Conservation (phyloP, 768 basidiomycete genomes). For the Mrakia hoshinonis region DNA sequence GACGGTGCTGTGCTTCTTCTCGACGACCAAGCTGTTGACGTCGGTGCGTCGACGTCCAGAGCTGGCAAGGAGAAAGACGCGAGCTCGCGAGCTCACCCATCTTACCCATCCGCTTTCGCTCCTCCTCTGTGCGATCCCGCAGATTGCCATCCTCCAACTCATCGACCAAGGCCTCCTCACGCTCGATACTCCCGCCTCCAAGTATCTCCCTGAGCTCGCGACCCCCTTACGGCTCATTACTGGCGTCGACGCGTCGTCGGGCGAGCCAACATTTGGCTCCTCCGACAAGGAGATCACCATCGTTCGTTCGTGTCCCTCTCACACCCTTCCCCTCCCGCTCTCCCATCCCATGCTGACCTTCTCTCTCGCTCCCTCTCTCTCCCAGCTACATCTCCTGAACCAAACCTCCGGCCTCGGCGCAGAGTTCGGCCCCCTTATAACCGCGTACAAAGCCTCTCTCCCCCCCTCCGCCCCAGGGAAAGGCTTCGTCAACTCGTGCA, state of each 20-base stretch:
- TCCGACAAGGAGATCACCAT: constrained; percentile 30
- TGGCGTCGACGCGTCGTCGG: constrained; percentile 26
- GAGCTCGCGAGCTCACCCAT: not conserved
- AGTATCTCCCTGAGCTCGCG: constrained; percentile 29
- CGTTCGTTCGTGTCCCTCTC: constrained; percentile 24
- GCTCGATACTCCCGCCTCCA: constrained; percentile 32
- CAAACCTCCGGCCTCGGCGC: constrained; percentile 36
- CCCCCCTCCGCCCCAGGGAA: no score
- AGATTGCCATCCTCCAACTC: constrained; percentile 32
- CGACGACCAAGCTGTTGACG: constrained; percentile 36
- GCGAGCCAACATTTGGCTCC: constrained; percentile 20
- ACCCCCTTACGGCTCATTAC: constrained; percentile 29
- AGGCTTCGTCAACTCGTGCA: constrained; percentile 37
- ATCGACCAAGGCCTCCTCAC: constrained; percentile 33
- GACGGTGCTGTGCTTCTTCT: constrained; percentile 34
- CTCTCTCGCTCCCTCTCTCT: not conserved
- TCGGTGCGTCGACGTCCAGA: constrained; percentile 27
- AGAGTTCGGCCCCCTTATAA: constrained; percentile 33
- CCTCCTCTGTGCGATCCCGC: not conserved
- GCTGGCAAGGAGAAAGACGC: not conserved
- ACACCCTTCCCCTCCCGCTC: not conserved
- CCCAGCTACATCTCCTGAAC: constrained; percentile 20
- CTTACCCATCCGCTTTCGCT: not conserved
- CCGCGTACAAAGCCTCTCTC: constrained; percentile 28
- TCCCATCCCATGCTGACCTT: not conserved